These are phyloP conservation scores for Lablab purpureus DNA, from an alignment of 306 rosid genomes.

Conservation along the genomic window DNA sequence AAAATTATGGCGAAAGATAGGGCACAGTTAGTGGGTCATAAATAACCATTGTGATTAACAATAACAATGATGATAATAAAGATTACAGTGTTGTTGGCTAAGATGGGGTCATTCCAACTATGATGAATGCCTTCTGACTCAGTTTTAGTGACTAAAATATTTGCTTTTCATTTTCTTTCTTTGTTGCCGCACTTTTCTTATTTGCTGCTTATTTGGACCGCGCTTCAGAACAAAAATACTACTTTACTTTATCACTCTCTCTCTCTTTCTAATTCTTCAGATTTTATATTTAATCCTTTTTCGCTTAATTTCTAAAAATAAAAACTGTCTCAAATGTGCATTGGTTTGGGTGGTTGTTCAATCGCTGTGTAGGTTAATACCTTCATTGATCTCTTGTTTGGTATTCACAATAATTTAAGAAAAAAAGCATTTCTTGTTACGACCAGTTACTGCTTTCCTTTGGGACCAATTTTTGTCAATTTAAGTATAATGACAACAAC, in stretches of 20 bases:
- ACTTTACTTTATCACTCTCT: not conserved
- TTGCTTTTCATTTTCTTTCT: not conserved
- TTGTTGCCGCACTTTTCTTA: not conserved
- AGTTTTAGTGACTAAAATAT: not conserved
- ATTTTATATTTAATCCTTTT: too few species aligned
- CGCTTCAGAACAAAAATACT: not conserved
- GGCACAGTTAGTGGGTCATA: slow-evolving; percentile 43
- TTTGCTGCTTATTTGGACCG: slow-evolving; percentile 9
- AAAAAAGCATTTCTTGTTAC: not conserved
- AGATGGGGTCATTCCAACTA: not conserved
- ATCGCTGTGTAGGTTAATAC: not conserved
- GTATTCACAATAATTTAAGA: not conserved
- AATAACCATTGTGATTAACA: not conserved
- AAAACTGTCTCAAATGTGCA: not conserved
- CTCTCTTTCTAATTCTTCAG: not conserved
- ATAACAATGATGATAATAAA: slow-evolving; percentile 15
- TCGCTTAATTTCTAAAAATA: not conserved
- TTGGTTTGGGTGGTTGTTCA: not conserved
- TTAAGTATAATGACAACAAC: not conserved
- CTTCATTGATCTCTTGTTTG: not conserved
- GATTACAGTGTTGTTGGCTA: too few species aligned
- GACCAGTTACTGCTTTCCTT: not conserved
- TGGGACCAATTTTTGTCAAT: not conserved
- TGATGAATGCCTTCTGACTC: not conserved
- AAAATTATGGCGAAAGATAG: slow-evolving; percentile 1